Evolutionary conservation across 192 early-diverging fungal species (phyloP), one percentile per base, ranked within the genome.

Genomic region (Pilobolus umbonatus): DNA sequence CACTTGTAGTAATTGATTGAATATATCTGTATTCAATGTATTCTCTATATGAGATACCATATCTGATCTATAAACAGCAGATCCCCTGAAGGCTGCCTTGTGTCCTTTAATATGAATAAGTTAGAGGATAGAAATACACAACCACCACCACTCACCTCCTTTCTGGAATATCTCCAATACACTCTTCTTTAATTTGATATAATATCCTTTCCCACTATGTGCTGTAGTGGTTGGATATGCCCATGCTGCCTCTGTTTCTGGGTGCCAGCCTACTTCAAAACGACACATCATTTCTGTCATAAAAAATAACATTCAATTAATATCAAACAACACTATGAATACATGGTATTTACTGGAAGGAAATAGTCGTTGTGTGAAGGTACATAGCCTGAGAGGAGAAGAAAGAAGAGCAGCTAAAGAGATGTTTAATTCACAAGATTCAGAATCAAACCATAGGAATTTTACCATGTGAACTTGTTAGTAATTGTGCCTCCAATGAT

Each of bases 391-490:
- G 22, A 57, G 14, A 15, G 62, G 55, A 12, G 55, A 43, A 34
- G 28, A 47, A 2, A 65, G 22, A 3, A 57, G 34, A 11, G 15
- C 36, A 26, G 62, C 62, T 64, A 36, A 34, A 45, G 12, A 30
- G 15, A 36, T 10, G 10, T 12, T 42, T 3, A 35, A 28, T 24
- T 8, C 15, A 29, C 28, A 0, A 24, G n/a, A 19, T 15, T 14
- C 7, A 25, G 32, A 31, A 62, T 34, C 24, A 31, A 35, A 45
- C 14, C 5, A 53, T 44, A 24, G 6, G 21, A 7, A 31, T 29
- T 17, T 7, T 57, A 65, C 62, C 62, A 52, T 65, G 58, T 21
- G 62, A 47, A 44, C 56, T 65, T 6, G 19, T 21, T 3, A 21
- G 17, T 32, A 65, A 39, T 57, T 49, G 57, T 12, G 38, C 47